Evolutionary conservation across 1,284 basidiomycete species (phyloP).

Genomic region (Leccinum griseonigrum): DNA sequence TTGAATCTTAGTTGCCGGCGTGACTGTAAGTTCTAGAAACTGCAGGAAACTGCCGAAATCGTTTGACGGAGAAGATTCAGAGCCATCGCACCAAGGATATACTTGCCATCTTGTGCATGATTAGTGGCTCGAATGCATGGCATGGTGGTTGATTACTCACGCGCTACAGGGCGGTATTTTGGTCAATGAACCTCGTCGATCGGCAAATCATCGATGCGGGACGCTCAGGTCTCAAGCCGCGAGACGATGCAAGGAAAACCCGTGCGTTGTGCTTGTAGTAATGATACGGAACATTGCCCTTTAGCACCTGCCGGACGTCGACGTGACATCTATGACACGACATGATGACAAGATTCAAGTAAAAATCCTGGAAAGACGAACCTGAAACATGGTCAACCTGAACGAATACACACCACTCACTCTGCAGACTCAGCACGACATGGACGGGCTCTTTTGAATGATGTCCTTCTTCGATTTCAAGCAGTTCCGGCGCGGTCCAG

Average conservation of each 20-base stretch:
- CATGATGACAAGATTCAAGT: neutral
- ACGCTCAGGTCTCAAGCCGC: slow-evolving; percentile 16
- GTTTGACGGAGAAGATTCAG: too few relatives aligned
- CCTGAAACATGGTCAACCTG: slow-evolving; percentile 27
- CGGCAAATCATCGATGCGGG: slow-evolving; percentile 1
- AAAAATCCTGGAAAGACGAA: neutral
- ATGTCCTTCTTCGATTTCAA: slow-evolving; percentile 14
- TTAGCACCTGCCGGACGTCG: slow-evolving; percentile 17
- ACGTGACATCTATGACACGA: neutral
- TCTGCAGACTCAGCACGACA: slow-evolving; percentile 4
- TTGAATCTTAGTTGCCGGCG: too few relatives aligned
- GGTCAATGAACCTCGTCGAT: slow-evolving; percentile 18
- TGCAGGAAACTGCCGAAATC: too few relatives aligned
- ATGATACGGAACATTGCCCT: slow-evolving; percentile 24
- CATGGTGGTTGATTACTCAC: too few relatives aligned
- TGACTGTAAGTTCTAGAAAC: too few relatives aligned
- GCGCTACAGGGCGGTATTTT: too few relatives aligned
- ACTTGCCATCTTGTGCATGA: too few relatives aligned
- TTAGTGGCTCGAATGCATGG: too few relatives aligned
- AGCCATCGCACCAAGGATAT: too few relatives aligned
- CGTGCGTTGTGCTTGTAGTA: slow-evolving; percentile 24
- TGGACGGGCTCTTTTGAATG: neutral
- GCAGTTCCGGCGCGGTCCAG: slow-evolving; percentile 28
- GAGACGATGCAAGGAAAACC: slow-evolving; percentile 23
- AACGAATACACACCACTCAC: slow-evolving; percentile 27